Percentiles rank a stretch among this genome's conserved stretches.
Evolutionary conservation across 176 grass and related monocot genomes (phyloP).

Genomic region (Echinochloa phyllopogon): DNA sequence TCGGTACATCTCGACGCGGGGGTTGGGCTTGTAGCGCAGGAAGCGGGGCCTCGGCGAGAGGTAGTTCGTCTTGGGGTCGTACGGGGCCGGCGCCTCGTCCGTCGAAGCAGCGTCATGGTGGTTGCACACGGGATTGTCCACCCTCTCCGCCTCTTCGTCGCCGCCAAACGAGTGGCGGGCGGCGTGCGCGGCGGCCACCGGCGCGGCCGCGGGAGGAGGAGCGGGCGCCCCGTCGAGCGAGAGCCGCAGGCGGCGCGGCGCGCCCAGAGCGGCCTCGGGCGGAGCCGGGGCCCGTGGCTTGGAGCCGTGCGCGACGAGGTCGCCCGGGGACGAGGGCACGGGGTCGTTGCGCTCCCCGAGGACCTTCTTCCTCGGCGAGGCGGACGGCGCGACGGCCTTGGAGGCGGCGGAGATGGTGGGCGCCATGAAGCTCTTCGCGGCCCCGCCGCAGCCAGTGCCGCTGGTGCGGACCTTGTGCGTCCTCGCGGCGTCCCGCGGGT

Average conservation of each 20-base stretch:
- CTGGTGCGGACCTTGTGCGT: conserved; percentile 35
- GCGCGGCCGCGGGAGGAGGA: not conserved
- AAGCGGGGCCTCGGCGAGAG: conserved; percentile 88
- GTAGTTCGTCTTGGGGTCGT: conserved; percentile 89
- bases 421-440: conserved; percentile 86
- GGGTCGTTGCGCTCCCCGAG: conserved; percentile 64
- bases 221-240: conserved; percentile 40
- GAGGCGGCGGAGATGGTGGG: conserved; percentile 87
- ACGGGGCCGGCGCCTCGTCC: conserved; percentile 47
- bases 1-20: conserved; percentile 48
- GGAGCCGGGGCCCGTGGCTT: conserved; percentile 14
- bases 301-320: conserved; percentile 19
- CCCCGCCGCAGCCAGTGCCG: not conserved
- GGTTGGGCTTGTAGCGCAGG: conserved; percentile 82
- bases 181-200: not conserved
- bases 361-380: conserved; percentile 61
- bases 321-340: conserved; percentile 10
- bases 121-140: not conserved
- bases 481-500: conserved; percentile 43
- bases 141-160: not conserved
- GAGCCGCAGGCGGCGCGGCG: conserved; percentile 27
- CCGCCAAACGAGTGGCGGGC: conserved; percentile 11
- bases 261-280: not conserved
- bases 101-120: not conserved
- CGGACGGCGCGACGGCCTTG: conserved; percentile 60